Base-by-base conservation (phyloP, 306 rosid species). In the Psophocarpus tetragonolobus region DNA sequence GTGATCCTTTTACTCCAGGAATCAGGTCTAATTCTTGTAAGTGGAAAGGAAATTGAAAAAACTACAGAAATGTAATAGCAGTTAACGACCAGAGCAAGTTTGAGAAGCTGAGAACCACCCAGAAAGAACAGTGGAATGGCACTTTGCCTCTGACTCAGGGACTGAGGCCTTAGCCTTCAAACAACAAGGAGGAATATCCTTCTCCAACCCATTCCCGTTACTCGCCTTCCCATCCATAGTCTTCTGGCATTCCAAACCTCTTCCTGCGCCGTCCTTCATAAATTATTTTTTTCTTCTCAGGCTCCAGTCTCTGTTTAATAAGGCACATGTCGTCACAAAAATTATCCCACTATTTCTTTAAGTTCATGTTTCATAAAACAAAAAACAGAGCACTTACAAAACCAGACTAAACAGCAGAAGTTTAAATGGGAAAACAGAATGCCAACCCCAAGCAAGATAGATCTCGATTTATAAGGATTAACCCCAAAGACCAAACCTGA, bases 181-280 rank as follows among this genome's bases (percentile, higher is more conserved):
- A 87, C 99, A 96, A 62, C 99, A 96, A 68, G 99, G 90, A 75
- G 99, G 94, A 57, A 90, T 84, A 61, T 68, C 85, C 86, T 91
- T 86, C 87, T 70, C 80, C 10, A 45, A 51, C 56, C 84, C 88
- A 76, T 86, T 92, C 82, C 80, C 69, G 1, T 80, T 81, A 90
- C 89, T 92, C 98, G 17, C 97, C 99, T 91, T 92, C 98, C 94
- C 99, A 92, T 91, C 97, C 97, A 72, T 95, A 90, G 81, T 90
- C 93, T 86, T 95, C 94, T 71, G 98, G 96, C 99, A 95, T 90
- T 83, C 99, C 96, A 91, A 89, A 92, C 89, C 95, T 91, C 84
- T 92, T 95, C 92, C 98, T 84, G 79, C 91, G 93, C 68, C 94
- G 85, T 74, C 97, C 91, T 83, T 98, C 99, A 95, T 95, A 83